Evolutionary conservation across 495 filamentous ascomycete genomes (phyloP).

Genomic region (Aspergillus coremiiformis): DNA sequence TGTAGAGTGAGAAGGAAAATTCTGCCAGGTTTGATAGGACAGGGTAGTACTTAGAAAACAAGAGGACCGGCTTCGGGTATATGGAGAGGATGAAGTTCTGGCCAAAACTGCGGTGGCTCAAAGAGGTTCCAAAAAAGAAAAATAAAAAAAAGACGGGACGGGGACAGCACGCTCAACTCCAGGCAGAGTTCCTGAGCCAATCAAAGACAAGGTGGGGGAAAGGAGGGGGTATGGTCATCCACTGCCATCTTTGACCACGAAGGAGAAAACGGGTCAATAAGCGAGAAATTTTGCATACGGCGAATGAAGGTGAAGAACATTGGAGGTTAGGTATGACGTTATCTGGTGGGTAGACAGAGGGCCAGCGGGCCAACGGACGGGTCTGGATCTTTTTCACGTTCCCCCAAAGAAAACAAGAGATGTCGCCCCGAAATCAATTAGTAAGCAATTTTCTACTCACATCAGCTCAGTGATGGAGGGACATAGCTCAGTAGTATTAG

Average conservation of each 20-base stretch:
- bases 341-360: slow-evolving; percentile 13
- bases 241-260: slow-evolving; percentile 17
- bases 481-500: too few species aligned
- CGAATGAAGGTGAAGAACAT: slow-evolving; percentile 13
- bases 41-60: too few species aligned
- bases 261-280: slow-evolving; percentile 11
- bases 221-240: slow-evolving; percentile 17
- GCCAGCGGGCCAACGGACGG: slow-evolving; percentile 10
- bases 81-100: slow-evolving; percentile 9
- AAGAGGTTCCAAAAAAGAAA: slow-evolving; percentile 9
- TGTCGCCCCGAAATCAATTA: too few species aligned
- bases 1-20: not conserved
- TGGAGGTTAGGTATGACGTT: slow-evolving; percentile 23
- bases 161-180: slow-evolving; percentile 3
- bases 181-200: slow-evolving; percentile 16
- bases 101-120: slow-evolving; percentile 2
- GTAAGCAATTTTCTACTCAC: too few species aligned
- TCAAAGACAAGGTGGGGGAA: slow-evolving; percentile 15
- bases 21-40: too few species aligned
- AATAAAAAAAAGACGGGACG: too few species aligned
- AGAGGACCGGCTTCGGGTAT: slow-evolving; percentile 7
- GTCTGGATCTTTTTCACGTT: slow-evolving; percentile 18
- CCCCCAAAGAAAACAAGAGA: too few species aligned
- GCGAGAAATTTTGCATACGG: slow-evolving; percentile 11
- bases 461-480: too few species aligned